Percentiles rank a stretch among this genome's conserved stretches.
Evolutionary conservation across 306 rosid genomes (phyloP).

Genomic region (Gastrolobium bilobum): DNA sequence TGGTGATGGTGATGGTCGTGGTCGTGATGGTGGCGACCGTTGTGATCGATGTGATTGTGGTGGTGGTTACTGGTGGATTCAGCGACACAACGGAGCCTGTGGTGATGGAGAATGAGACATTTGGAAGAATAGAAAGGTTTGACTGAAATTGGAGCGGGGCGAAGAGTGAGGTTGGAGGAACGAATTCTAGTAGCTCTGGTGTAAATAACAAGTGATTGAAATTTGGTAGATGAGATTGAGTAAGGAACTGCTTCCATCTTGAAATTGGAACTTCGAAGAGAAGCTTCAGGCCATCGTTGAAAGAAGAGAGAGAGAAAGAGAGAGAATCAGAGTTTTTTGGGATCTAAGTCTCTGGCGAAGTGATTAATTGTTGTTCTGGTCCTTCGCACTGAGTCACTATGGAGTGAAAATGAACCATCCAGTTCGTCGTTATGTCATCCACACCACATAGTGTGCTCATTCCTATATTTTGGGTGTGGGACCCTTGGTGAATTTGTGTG

Average conservation of each 20-base stretch:
- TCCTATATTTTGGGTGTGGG: slow-evolving; percentile 1
- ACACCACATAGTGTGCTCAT: slow-evolving; percentile 68
- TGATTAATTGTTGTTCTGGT: neutral
- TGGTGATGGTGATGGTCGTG: slow-evolving; percentile 47
- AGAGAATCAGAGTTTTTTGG: neutral
- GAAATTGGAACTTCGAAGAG: slow-evolving; percentile 28
- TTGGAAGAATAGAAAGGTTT: slow-evolving; percentile 49
- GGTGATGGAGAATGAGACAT: slow-evolving; percentile 50
- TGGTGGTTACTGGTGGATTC: slow-evolving; percentile 54
- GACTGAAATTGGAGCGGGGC: slow-evolving; percentile 48
- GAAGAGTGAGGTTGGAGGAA: slow-evolving; percentile 50
- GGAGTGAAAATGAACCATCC: slow-evolving; percentile 43
- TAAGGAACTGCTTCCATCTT: slow-evolving; percentile 67
- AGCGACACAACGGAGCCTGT: slow-evolving; percentile 51
- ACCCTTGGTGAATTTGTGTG: neutral
- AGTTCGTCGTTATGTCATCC: slow-evolving; percentile 53
- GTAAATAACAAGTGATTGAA: slow-evolving; percentile 50
- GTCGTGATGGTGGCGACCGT: slow-evolving; percentile 29
- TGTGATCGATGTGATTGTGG: slow-evolving; percentile 19
- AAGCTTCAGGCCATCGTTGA: slow-evolving; percentile 46
- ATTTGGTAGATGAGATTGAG: slow-evolving; percentile 52
- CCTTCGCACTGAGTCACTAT: neutral
- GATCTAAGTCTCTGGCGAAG: neutral
- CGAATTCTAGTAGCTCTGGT: slow-evolving; percentile 38
- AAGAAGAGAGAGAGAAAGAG: neutral